Percentiles rank a stretch among this genome's conserved stretches.
phyloP scores from a whole-genome alignment of 1,284 basidiomycete species.

The Cerrena zonata region DNA sequence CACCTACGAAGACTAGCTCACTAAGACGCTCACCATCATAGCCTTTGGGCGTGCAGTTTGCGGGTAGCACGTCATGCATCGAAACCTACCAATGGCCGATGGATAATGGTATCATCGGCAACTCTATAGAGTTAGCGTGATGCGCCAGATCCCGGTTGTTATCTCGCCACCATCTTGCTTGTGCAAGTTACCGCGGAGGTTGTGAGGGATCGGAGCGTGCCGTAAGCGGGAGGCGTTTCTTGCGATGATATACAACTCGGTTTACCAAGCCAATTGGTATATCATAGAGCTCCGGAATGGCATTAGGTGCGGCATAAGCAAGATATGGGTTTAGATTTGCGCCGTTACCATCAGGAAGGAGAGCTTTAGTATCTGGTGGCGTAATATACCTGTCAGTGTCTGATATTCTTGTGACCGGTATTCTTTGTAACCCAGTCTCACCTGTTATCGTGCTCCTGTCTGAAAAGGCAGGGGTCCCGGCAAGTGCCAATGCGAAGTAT shows the following conservation, averaged over 20 bases:
- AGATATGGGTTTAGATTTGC: conserved; percentile 41
- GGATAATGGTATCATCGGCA: conserved; percentile 9
- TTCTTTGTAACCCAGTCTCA: conserved; percentile 15
- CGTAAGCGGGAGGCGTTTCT: not conserved
- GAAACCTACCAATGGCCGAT: conserved; percentile 1
- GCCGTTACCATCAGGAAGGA: conserved; percentile 33
- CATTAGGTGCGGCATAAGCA: conserved; percentile 37
- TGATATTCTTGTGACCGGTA: conserved; percentile 4
- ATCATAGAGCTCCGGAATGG: conserved; percentile 67
- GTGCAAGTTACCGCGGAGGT: not conserved
- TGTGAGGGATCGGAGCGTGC: conserved; percentile 2
- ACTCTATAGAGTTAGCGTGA: not conserved
- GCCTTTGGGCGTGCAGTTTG: not conserved
- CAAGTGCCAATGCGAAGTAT: conserved; percentile 72
- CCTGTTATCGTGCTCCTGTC: conserved; percentile 58
- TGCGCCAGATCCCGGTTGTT: conserved; percentile 1
- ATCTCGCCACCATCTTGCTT: conserved; percentile 4
- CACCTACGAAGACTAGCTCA: not conserved
- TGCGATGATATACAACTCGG: conserved; percentile 34
- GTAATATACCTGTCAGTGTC: conserved; percentile 11
- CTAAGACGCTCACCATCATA: not conserved
- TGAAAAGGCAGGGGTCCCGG: conserved; percentile 64
- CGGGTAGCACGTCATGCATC: conserved; percentile 8
- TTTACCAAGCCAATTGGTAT: conserved; percentile 79
- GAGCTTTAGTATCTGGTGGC: conserved; percentile 47